phyloP scores from a whole-genome alignment of 805 yeast species.

The Candida alai region DNA sequence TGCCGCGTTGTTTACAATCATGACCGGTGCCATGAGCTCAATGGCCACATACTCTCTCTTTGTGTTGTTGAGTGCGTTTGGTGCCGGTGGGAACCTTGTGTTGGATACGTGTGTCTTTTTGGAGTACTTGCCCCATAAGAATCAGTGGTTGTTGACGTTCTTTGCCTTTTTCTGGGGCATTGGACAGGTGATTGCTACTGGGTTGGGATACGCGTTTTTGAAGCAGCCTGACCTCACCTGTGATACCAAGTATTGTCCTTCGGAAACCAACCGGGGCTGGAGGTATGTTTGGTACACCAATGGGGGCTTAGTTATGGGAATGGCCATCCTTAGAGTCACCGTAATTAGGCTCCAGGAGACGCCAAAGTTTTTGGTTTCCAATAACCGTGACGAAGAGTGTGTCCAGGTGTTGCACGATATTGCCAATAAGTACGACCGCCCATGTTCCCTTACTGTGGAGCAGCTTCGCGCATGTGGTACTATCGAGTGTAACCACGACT shows the following conservation, averaged over 20 bases:
- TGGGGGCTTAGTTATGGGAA: slow-evolving; percentile 43
- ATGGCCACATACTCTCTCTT: slow-evolving; percentile 24
- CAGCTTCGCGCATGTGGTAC: slow-evolving; percentile 44
- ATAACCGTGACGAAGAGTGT: slow-evolving; percentile 51
- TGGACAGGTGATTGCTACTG: slow-evolving; percentile 51
- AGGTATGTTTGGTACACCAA: slow-evolving; percentile 51
- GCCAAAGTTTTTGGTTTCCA: slow-evolving; percentile 51
- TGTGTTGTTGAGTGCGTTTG: slow-evolving; percentile 18
- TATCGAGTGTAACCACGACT: slow-evolving; percentile 15
- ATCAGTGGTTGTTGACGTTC: slow-evolving; percentile 23
- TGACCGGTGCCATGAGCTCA: slow-evolving; percentile 24
- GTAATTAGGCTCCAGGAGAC: slow-evolving; percentile 43
- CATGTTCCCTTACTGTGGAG: slow-evolving; percentile 42
- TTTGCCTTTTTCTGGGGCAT: slow-evolving; percentile 59
- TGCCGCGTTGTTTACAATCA: slow-evolving; percentile 20
- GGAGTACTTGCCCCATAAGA: slow-evolving; percentile 24
- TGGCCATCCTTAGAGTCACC: slow-evolving; percentile 33
- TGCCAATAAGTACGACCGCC: slow-evolving; percentile 43
- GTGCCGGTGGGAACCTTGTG: slow-evolving; percentile 27
- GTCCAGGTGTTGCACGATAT: slow-evolving; percentile 36
- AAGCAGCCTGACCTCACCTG: slow-evolving; percentile 50
- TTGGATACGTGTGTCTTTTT: slow-evolving; percentile 26
- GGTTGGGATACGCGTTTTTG: slow-evolving; percentile 53
- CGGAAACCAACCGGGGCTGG: slow-evolving; percentile 55
- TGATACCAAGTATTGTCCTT: slow-evolving; percentile 37